Evolutionary conservation across 2,329 filamentous ascomycete species (phyloP), one percentile per base, ranked within the genome.

Genomic region (Colletotrichum kahawae): DNA sequence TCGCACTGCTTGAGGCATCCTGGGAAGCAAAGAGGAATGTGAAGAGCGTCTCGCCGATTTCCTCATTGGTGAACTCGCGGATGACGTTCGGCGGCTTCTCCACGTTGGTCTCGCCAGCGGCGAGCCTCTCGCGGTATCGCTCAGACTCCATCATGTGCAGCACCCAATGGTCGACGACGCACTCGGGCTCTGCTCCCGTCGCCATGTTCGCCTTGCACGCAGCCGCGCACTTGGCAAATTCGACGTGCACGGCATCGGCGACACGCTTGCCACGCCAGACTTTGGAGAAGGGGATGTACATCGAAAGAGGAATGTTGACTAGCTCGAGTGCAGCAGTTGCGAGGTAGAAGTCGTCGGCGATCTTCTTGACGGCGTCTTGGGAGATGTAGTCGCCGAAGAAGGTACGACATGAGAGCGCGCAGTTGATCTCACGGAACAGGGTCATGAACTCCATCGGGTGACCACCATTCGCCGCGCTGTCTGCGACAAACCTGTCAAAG

Each of bases 311-410:
- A 79, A 95, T 92, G 84, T 95, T 95, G 86, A 96, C 94, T 27
- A 96, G 89, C 82, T 96, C 94, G 57, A 96, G 89, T 1, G 94
- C 94, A 27, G 92, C 94, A 6, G 94, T 96, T 79, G 94, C 93
- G 75, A 92, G 88, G 83, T 95, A 95, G 83, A 94, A 96, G 83
- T 96, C 94, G 80, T 95, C 92, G 21, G 94, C 92, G 73, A 96
- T 94, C 82, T 90, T 93, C 86, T 94, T 92, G 72, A 96, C 90
- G 6, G 91, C 89, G 75, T 92, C 90, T 57, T 95, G 90, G 10
- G 91, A 91, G 83, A 95, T 95, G 86, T 95, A 95, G 84, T 95
- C 90, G 29, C 94, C 94, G 62, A 95, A 93, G 80, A 96, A 96
- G 10, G 94, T 95, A 63, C 94, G 90, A 85, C 93, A 95, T 9